phyloP scores from a whole-genome alignment of 2,329 filamentous ascomycete species.

The Aureobasidium melanogenum region DNA sequence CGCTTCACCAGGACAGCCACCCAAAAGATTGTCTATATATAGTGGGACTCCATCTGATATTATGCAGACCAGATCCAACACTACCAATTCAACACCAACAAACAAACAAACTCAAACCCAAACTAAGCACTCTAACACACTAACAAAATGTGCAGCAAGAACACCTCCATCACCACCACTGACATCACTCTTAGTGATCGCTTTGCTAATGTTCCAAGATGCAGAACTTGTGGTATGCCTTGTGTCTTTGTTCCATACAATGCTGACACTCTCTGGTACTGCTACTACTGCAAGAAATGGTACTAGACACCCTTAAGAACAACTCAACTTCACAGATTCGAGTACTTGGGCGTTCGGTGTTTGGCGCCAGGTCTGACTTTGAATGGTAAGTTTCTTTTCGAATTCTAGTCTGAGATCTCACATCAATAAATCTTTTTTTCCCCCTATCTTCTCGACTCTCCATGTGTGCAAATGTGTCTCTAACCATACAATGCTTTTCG shows the following conservation, averaged over 20 bases:
- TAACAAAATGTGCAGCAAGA: not conserved
- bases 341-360: not conserved
- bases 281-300: not conserved
- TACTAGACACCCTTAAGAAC: not conserved
- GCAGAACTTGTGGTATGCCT: not conserved
- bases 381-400: not conserved
- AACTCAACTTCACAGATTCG: not conserved
- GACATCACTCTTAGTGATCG: not conserved
- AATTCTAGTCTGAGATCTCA: not conserved
- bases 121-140: no score
- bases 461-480: not conserved
- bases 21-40: not conserved
- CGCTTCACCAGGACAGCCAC: not conserved
- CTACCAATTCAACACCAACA: no score
- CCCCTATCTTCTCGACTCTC: not conserved
- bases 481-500: not conserved
- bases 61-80: not conserved
- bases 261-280: not conserved
- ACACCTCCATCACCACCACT: not conserved
- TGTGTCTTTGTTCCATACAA: not conserved
- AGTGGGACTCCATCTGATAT: not conserved
- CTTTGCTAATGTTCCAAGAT: not conserved
- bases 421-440: not conserved
- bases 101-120: no score
- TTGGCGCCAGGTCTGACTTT: not conserved